phyloP scores from a whole-genome alignment of 23 red algal species.

The Porphyridium purpureum region DNA sequence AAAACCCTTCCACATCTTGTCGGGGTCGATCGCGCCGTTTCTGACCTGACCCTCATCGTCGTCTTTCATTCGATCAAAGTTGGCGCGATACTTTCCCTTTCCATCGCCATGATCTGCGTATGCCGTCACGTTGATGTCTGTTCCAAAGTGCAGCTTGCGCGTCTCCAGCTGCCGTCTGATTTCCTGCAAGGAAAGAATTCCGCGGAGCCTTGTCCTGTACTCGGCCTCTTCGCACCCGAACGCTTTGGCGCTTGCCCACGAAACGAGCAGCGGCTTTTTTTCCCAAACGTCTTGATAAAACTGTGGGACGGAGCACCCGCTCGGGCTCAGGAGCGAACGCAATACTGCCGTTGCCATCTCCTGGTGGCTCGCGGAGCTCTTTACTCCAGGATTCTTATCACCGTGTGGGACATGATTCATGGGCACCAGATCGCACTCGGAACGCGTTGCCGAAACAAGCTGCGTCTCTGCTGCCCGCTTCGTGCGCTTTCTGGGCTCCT shows the following conservation, averaged over 20 bases:
- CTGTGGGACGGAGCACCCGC: too few relatives aligned
- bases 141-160: slow-evolving; percentile 18
- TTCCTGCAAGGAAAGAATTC: neutral
- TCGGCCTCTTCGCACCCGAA: neutral
- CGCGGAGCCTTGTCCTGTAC: neutral
- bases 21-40: slow-evolving; percentile 3
- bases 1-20: slow-evolving; percentile 20
- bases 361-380: too few relatives aligned
- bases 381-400: too few relatives aligned
- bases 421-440: too few relatives aligned
- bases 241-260: neutral
- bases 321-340: too few relatives aligned
- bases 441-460: too few relatives aligned
- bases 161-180: slow-evolving; percentile 4
- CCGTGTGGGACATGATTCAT: too few relatives aligned
- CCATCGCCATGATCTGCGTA: slow-evolving; percentile 6
- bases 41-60: neutral
- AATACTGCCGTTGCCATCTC: too few relatives aligned
- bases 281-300: neutral
- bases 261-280: neutral
- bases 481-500: too few relatives aligned
- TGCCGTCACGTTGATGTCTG: slow-evolving; percentile 31
- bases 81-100: neutral
- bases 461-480: too few relatives aligned
- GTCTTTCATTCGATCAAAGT: neutral